phyloP scores from a whole-genome alignment of 108 stramenopile species.

The Aurantiochytrium sp. region DNA sequence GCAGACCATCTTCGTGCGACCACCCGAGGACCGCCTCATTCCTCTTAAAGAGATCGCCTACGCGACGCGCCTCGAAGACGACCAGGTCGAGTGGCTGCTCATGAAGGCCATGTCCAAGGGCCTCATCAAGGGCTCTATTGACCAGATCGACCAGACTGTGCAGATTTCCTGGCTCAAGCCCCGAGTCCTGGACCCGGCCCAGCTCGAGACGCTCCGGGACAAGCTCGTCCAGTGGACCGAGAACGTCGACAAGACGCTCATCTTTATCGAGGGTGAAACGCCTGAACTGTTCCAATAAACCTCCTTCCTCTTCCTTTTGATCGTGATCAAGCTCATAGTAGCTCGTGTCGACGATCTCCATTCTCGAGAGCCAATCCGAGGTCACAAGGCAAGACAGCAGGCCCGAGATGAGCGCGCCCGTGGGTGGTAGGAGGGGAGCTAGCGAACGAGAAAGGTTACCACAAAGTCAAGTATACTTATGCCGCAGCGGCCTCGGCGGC shows the following conservation, averaged over 20 bases:
- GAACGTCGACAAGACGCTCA: conserved; percentile 43
- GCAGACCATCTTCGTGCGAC: conserved; percentile 82
- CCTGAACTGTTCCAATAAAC: conserved; percentile 51
- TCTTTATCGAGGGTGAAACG: conserved; percentile 54
- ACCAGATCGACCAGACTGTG: conserved; percentile 75
- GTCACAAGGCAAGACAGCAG: too few species aligned
- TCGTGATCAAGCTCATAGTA: neutral
- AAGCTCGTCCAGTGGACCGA: conserved; percentile 64
- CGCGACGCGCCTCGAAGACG: conserved; percentile 60
- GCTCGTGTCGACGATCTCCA: neutral
- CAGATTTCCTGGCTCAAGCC: conserved; percentile 96
- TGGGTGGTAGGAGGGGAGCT: too few species aligned
- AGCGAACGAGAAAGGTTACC: too few species aligned
- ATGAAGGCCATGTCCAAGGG: conserved; percentile 91
- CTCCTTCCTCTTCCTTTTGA: neutral
- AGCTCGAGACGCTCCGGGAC: conserved; percentile 69
- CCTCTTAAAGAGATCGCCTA: conserved; percentile 79
- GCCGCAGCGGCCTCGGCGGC: conserved; percentile 8
- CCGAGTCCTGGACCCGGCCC: conserved; percentile 73
- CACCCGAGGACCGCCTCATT: conserved; percentile 77
- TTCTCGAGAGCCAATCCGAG: too few species aligned
- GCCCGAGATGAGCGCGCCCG: too few species aligned
- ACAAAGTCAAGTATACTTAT: neutral
- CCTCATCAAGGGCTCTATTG: conserved; percentile 78
- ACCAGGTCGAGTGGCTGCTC: conserved; percentile 95